Evolutionary conservation across 352 stramenopile species (phyloP).

Genomic region (Thalassiosira mediterranea): DNA sequence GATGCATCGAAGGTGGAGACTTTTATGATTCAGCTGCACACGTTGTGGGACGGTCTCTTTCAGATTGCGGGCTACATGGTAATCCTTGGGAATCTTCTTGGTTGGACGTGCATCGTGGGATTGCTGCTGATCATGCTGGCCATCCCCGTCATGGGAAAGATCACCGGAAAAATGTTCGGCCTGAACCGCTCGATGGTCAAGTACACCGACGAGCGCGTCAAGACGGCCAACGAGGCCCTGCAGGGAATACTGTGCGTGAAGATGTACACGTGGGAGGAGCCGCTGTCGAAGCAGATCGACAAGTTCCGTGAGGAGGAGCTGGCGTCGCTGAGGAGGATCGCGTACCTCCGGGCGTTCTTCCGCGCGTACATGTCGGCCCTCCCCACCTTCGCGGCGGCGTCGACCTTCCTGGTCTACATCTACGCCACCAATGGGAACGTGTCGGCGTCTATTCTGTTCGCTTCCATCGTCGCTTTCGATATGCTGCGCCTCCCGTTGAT

Average conservation of each 20-base stretch:
- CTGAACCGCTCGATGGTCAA: slow-evolving; percentile 69
- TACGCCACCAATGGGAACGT: slow-evolving; percentile 47
- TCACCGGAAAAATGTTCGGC: slow-evolving; percentile 69
- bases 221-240: slow-evolving; percentile 88
- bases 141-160: slow-evolving; percentile 65
- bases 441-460: slow-evolving; percentile 68
- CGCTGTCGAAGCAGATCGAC: slow-evolving; percentile 57
- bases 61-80: slow-evolving; percentile 75
- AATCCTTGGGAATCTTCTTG: slow-evolving; percentile 66
- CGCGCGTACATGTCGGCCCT: slow-evolving; percentile 74
- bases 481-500: slow-evolving; percentile 74
- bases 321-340: slow-evolving; percentile 43
- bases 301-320: slow-evolving; percentile 56
- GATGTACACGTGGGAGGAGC: slow-evolving; percentile 88
- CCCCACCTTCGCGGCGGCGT: slow-evolving; percentile 60
- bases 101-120: slow-evolving; percentile 67
- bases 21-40: slow-evolving; percentile 73
- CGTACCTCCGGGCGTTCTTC: slow-evolving; percentile 75
- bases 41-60: slow-evolving; percentile 74
- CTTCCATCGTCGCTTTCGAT: slow-evolving; percentile 73
- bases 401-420: slow-evolving; percentile 66
- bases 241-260: slow-evolving; percentile 91
- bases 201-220: slow-evolving; percentile 85
- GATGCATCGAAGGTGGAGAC: slow-evolving; percentile 78
- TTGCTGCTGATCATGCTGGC: slow-evolving; percentile 61